Evolutionary conservation across 1,284 basidiomycete genomes (phyloP), one percentile per base, ranked within the genome.

Genomic region (Neonothopanus nambi): DNA sequence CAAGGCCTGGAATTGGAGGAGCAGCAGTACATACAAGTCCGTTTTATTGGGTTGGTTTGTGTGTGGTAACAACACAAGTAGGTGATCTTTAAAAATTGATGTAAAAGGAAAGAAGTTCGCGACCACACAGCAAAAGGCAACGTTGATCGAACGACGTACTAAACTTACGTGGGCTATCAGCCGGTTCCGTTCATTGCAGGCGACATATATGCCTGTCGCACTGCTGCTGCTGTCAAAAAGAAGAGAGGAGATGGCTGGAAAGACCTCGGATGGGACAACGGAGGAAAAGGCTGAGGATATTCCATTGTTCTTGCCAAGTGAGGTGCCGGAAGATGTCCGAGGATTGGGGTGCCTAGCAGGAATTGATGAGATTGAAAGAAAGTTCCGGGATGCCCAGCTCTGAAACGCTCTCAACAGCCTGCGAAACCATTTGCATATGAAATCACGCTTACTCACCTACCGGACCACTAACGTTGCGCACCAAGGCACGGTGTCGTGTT

Each of bases 11-110:
- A n/a, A n/a, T n/a, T n/a, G n/a, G n/a, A n/a, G n/a, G n/a, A 59
- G 5, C 47, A 40, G 15, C 61, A 62, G 61, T 62, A 35, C 46
- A 60, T 53, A 8, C 40, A 11, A n/a, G n/a, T n/a, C n/a, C n/a
- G n/a, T n/a, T n/a, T n/a, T n/a, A n/a, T n/a, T n/a, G n/a, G n/a
- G n/a, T n/a, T n/a, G n/a, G n/a, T 50, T 28, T 36, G 17, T 23
- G 8, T 8, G 9, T 41, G 28, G 20, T 37, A n/a, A n/a, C n/a
- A 45, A 28, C 6, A 35, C 15, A n/a, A n/a, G 21, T 17, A 42
- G 40, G 40, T 23, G 40, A 42, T 12, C 40, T 4, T 21, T 42
- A 11, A 21, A 20, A 21, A 4, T 42, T 4, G 40, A 42, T 21
- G 4, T 21, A 24, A 42, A 5, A 42, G n/a, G n/a, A n/a, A n/a